phyloP scores from a whole-genome alignment of 2,329 filamentous ascomycete species.

The Drechmeria coniospora region DNA sequence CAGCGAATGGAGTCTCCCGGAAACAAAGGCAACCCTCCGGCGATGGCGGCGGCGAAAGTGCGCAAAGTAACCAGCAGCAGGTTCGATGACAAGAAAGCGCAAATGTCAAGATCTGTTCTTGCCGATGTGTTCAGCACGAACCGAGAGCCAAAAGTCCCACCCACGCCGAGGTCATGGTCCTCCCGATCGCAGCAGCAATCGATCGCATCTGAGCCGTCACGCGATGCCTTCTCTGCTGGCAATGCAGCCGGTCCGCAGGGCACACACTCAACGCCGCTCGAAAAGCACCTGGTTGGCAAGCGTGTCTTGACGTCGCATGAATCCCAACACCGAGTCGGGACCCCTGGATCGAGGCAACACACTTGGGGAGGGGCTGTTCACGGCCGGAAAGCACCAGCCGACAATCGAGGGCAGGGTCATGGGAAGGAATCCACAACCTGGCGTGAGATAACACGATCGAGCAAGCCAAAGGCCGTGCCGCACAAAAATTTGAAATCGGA shows the following conservation, averaged over 20 bases:
- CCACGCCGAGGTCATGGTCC: slow-evolving; percentile 13
- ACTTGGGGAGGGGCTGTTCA: slow-evolving; percentile 10
- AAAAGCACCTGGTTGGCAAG: too few relatives aligned
- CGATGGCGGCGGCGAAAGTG: background rate
- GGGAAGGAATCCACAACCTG: slow-evolving; percentile 7
- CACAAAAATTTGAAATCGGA: background rate
- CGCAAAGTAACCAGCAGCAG: background rate
- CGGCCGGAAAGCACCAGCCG: slow-evolving; percentile 6
- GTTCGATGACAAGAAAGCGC: slow-evolving; percentile 4
- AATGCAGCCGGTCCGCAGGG: too few relatives aligned
- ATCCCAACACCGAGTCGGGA: too few relatives aligned
- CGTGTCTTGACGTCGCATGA: too few relatives aligned
- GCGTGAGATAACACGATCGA: slow-evolving; percentile 6
- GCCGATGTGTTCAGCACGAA: slow-evolving; percentile 18
- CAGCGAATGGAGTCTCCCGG: slow-evolving; percentile 8
- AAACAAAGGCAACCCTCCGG: background rate
- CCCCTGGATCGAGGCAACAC: too few relatives aligned
- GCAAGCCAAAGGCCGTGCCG: slow-evolving; percentile 1
- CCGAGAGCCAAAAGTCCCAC: slow-evolving; percentile 10
- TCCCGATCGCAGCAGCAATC: slow-evolving; percentile 5
- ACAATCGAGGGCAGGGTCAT: slow-evolving; percentile 2
- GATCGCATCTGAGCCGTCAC: too few relatives aligned
- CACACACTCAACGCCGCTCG: too few relatives aligned
- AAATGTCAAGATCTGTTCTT: slow-evolving; percentile 14
- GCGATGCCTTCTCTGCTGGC: too few relatives aligned